Conservation (phyloP, 2,329 filamentous ascomycete species). For the Lasiodiplodia hormozganensis region DNA sequence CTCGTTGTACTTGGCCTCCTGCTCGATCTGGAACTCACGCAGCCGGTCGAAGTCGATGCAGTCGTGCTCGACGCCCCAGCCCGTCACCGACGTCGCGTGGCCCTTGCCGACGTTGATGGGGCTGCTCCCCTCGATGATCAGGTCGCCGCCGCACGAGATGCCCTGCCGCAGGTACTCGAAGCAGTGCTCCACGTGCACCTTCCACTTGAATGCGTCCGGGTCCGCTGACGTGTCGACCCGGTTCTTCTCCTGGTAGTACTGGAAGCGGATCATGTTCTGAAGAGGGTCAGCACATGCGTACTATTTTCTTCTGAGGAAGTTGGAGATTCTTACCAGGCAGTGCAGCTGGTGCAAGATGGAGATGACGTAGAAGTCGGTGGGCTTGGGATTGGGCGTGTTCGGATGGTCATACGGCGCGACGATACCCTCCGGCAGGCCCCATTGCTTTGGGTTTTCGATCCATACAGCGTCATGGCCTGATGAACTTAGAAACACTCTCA, state of each 20-base stretch:
- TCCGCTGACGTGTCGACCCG: slow-evolving; percentile 4
- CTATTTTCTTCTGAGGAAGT: too few species aligned
- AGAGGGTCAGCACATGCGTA: rapidly evolving
- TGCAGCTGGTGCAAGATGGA: slow-evolving; percentile 13
- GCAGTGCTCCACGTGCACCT: slow-evolving; percentile 16
- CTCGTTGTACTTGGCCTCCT: slow-evolving; percentile 9
- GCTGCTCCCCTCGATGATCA: slow-evolving; percentile 15
- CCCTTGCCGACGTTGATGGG: slow-evolving; percentile 10
- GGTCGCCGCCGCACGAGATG: slow-evolving; percentile 8
- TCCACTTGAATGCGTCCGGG: slow-evolving; percentile 17
- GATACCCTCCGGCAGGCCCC: slow-evolving; percentile 2
- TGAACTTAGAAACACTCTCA: not conserved
- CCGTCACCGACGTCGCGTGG: slow-evolving; percentile 10
- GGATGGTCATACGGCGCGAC: slow-evolving; percentile 4
- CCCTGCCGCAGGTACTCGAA: slow-evolving; percentile 10
- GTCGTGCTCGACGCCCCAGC: slow-evolving; percentile 9
- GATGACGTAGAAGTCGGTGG: slow-evolving; percentile 7
- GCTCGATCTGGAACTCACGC: not conserved
- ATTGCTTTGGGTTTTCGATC: not conserved
- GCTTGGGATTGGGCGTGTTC: slow-evolving; percentile 6
- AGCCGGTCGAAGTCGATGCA: slow-evolving; percentile 12
- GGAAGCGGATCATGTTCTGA: slow-evolving; percentile 9
- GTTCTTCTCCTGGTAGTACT: slow-evolving; percentile 16
- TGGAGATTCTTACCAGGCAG: not conserved
- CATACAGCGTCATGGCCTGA: slow-evolving; percentile 5